Evolutionary conservation across 2,329 filamentous ascomycete species (phyloP).

Genomic region (Aspergillus pseudotamarii): DNA sequence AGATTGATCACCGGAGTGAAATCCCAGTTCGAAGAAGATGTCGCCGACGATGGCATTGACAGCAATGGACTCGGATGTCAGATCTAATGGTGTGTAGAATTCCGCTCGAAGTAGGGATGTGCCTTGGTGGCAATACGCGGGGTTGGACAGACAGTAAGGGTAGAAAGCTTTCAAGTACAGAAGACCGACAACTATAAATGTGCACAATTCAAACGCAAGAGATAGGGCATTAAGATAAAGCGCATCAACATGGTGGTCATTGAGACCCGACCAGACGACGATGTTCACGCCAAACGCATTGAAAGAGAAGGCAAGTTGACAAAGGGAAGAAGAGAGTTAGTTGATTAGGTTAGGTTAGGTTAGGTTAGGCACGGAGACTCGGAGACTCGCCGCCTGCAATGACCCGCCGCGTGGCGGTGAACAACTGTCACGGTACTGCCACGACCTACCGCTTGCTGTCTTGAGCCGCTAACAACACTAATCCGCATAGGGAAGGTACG

Average conservation of each 20-base stretch:
- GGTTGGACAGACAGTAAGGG: conserved; percentile 1
- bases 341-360: conserved; percentile 1
- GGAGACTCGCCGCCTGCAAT: conserved; percentile 10
- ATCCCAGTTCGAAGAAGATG: conserved; percentile 45
- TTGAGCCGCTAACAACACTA: neutral
- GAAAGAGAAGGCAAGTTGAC: conserved; percentile 8
- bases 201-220: neutral
- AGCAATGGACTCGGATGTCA: neutral
- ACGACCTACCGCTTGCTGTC: conserved; percentile 8
- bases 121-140: conserved; percentile 10
- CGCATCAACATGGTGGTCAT: conserved; percentile 26
- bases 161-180: conserved; percentile 2
- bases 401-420: conserved; percentile 23
- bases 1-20: conserved; percentile 49
- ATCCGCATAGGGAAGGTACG: neutral
- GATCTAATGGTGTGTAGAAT: neutral
- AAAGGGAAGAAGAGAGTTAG: neutral
- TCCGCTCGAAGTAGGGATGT: neutral
- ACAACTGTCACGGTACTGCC: conserved; percentile 15
- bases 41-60: conserved; percentile 35
- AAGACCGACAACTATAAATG: conserved; percentile 13
- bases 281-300: conserved; percentile 16
- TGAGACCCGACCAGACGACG: conserved; percentile 14
- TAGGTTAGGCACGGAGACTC: conserved; percentile 6
- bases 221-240: conserved; percentile 7